Conservation (phyloP, 148 eudicot species). For the Salicornia ramosissima region DNA sequence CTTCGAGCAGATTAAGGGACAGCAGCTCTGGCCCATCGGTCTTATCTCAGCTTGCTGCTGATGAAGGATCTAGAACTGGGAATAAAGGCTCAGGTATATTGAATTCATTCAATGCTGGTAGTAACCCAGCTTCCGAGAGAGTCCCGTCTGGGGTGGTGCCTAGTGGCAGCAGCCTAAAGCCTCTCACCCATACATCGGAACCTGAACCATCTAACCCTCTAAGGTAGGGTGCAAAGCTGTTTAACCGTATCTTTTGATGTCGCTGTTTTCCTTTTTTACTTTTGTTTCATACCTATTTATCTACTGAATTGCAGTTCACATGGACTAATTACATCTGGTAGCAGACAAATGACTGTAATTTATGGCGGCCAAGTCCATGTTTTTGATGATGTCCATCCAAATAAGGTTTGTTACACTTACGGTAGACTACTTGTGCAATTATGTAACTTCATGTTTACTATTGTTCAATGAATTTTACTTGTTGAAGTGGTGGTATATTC, state of each 20-base stretch:
- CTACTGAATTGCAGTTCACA: constrained; percentile 36
- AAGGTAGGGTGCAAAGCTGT: constrained; percentile 23
- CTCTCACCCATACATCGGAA: constrained; percentile 29
- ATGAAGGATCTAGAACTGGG: constrained; percentile 84
- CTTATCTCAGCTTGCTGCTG: constrained; percentile 60
- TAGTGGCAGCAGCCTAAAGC: constrained; percentile 37
- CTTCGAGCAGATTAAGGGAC: constrained; percentile 50
- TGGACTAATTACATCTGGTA: constrained; percentile 33
- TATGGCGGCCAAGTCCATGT: constrained; percentile 87
- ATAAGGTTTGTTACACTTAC: constrained; percentile 46
- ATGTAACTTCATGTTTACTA: too few relatives aligned
- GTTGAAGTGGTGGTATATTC: background rate
- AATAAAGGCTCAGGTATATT: constrained; percentile 66
- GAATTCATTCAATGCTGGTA: constrained; percentile 40
- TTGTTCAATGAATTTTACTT: background rate
- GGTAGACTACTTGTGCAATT: too few relatives aligned
- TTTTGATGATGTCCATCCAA: constrained; percentile 73
- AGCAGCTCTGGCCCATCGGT: constrained; percentile 43
- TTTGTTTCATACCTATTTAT: background rate
- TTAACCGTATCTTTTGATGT: background rate
- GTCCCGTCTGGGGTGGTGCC: constrained; percentile 29
- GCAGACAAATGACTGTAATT: constrained; percentile 79
- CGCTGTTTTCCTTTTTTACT: background rate
- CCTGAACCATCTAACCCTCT: constrained; percentile 43
- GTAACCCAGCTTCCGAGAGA: constrained; percentile 39